Percentiles rank a stretch among this genome's conserved stretches.
These are phyloP conservation scores for Juglanconis oblonga DNA, from an alignment of 2,329 filamentous ascomycete genomes.

Conservation along the genomic window DNA sequence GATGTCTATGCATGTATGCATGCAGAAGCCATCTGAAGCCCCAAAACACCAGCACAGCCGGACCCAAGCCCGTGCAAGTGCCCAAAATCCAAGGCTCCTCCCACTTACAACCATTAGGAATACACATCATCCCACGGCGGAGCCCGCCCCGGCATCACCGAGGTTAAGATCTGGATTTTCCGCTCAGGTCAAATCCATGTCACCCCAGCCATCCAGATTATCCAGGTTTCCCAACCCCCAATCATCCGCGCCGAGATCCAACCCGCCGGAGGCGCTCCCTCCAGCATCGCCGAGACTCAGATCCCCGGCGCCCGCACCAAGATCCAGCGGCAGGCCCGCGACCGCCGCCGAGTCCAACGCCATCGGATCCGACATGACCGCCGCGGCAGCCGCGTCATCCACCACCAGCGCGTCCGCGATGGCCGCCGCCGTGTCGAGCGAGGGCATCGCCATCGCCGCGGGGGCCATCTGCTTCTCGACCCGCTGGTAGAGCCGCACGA, in stretches of 20 bases:
- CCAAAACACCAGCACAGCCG: no score
- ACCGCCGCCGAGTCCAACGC: constrained; percentile 31
- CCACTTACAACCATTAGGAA: no score
- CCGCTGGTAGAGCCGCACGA: constrained; percentile 60
- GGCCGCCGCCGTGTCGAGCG: constrained; percentile 28
- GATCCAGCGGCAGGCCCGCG: constrained; percentile 44
- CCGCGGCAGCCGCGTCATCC: constrained; percentile 35
- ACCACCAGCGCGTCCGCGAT: constrained; percentile 34
- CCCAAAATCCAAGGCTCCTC: no score
- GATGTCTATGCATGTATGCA: no score
- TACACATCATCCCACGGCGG: no score
- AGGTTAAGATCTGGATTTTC: neutral
- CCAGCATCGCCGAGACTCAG: constrained; percentile 35
- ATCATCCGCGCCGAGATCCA: constrained; percentile 39
- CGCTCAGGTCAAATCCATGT: constrained; percentile 20
- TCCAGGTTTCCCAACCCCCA: constrained; percentile 31
- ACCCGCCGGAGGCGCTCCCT: constrained; percentile 33
- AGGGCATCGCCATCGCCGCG: constrained; percentile 6
- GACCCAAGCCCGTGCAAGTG: no score
- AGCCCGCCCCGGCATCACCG: no score
- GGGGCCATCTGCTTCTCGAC: constrained; percentile 63
- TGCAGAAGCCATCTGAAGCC: no score
- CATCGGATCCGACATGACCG: constrained; percentile 26
- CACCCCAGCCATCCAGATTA: constrained; percentile 36
- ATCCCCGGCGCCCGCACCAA: constrained; percentile 36